Base-by-base conservation (phyloP, 345 rosid species). In the Adansonia digitata region DNA sequence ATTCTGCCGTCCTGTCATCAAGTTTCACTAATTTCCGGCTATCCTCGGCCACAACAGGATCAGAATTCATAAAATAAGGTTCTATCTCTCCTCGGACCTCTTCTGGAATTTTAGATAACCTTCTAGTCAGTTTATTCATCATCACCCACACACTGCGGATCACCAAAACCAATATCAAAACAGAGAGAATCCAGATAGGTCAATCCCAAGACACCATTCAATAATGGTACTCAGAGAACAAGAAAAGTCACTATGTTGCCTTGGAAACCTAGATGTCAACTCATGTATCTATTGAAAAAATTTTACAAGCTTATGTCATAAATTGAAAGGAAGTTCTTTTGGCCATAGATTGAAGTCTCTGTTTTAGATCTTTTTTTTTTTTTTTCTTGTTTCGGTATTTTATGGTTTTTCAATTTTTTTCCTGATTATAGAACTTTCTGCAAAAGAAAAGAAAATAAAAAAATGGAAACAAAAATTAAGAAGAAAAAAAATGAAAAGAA, bases 71-170 rank as follows among this genome's bases (percentile, higher is more conserved):
- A 84, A 96, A 90, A 77, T 82, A 79, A 27, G 97, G 97, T 74
- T 88, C 90, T 77, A 92, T 90, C 74, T 96, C 99, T 40, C 82
- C 88, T 77, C 94, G 86, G 84, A 88, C 99, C 74, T 93, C 98
- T 77, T 87, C 97, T 4, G 97, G 98, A 53, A 96, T 77, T 88
- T 93, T 96, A 45, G 99, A 93, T 66, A 96, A 77, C 79, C 88
- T 92, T 80, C 99, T 89, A 43, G 98, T 96, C 74, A 85, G 73
- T 86, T 93, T 96, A 89, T 96, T 96, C 98, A 96, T 93, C 99
- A 93, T 90, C 82, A 96, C 98, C 97, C 98, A 96, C 56, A 93
- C 87, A 83, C 99, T 93, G 89, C 85, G 79, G 74, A 61, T 35
- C 52, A 71, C 73, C 49, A 80, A 37, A 71, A 68, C 7, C 31